Base-by-base conservation (phyloP, 1,284 basidiomycete genomes). In the Garcileccinum viscosum region DNA sequence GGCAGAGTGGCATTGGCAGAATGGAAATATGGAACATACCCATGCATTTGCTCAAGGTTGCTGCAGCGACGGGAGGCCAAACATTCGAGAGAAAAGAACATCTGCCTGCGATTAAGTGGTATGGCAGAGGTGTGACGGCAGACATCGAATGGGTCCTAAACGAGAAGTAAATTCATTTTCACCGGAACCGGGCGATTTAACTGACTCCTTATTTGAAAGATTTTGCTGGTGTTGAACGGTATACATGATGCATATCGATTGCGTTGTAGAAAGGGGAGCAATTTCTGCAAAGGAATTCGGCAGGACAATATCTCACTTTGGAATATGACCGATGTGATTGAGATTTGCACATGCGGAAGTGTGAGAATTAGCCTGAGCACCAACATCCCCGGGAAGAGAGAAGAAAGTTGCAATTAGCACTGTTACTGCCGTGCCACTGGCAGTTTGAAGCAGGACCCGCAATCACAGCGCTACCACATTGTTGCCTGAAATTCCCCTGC, bases 11-110 rank as follows among this genome's bases (percentile, higher is more conserved):
- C 11, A 77, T 88, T 42, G 76, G 81, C 58, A 80, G 74, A 63
- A 77, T 92, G 32, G 89, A 91, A 72, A 78, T 86, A 1, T 92
- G 90, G 89, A 87, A 87, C 75, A 68, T 89, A 37, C 78, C 80
- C 1, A 69, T 74, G 17, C 72, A 82, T 27, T 74, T 90, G 38
- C 70, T 80, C 61, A 69, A 72, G 2, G 69, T 78, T 37, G 84
- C 83, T 7, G 65, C 72, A 27, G 70, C 72, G 17, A 70, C 81
- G 2, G 86, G 85, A 5, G 87, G 85, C 5, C 77, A 64, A 63
- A 85, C 82, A 2, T 72, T 72, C 30, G 73, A 79, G 37, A 80
- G 89, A 69, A 75, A 80, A 3, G 86, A 87, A 27, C 87, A 89
- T 74, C 71, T 90, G 27, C 83, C 88, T 5, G 81, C 86, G 0